These are phyloP conservation scores for Isabelozyma heimii DNA, from an alignment of 805 yeast genomes.

Conservation along the genomic window DNA sequence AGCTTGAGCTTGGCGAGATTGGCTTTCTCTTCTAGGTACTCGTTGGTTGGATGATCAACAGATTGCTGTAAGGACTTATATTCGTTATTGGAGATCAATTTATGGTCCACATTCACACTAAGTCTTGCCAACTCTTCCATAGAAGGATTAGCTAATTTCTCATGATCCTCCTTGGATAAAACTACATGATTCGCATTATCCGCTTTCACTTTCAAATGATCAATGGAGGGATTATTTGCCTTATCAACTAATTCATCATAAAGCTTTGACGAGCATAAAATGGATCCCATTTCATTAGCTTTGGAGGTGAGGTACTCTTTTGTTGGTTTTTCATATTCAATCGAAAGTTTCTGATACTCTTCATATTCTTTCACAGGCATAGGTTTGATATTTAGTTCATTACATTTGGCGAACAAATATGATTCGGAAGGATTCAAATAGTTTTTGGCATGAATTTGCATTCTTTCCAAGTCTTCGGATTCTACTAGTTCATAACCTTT, in stretches of 20 bases:
- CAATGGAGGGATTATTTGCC: slow-evolving; percentile 23
- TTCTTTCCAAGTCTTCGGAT: slow-evolving; percentile 11
- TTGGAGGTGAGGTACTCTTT: slow-evolving; percentile 29
- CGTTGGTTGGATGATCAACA: slow-evolving; percentile 10
- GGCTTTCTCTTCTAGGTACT: slow-evolving; percentile 21
- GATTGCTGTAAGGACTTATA: not conserved
- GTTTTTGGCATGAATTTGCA: slow-evolving; percentile 9
- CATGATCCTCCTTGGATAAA: slow-evolving; percentile 18
- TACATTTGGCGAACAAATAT: slow-evolving; percentile 20
- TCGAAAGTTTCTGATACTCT: slow-evolving; percentile 12
- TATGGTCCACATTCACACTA: slow-evolving; percentile 11
- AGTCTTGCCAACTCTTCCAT: slow-evolving; percentile 10
- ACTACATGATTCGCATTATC: slow-evolving; percentile 4
- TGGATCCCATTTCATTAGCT: slow-evolving; percentile 34
- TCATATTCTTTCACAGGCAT: slow-evolving; percentile 15
- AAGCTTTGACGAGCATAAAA: slow-evolving; percentile 23
- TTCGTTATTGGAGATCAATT: slow-evolving; percentile 11
- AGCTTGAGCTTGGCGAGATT: not conserved
- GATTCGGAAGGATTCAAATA: slow-evolving; percentile 20
- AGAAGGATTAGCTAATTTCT: slow-evolving; percentile 19
- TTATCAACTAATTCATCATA: slow-evolving; percentile 28
- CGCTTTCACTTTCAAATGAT: slow-evolving; percentile 20
- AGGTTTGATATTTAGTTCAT: slow-evolving; percentile 13
- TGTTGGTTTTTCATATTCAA: slow-evolving; percentile 31
- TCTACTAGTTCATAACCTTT: slow-evolving; percentile 10